Percentiles rank a stretch among this genome's conserved stretches.
These are phyloP conservation scores for Domatiomyces globalis DNA, from an alignment of 2,329 filamentous ascomycete genomes.

Conservation along the genomic window DNA sequence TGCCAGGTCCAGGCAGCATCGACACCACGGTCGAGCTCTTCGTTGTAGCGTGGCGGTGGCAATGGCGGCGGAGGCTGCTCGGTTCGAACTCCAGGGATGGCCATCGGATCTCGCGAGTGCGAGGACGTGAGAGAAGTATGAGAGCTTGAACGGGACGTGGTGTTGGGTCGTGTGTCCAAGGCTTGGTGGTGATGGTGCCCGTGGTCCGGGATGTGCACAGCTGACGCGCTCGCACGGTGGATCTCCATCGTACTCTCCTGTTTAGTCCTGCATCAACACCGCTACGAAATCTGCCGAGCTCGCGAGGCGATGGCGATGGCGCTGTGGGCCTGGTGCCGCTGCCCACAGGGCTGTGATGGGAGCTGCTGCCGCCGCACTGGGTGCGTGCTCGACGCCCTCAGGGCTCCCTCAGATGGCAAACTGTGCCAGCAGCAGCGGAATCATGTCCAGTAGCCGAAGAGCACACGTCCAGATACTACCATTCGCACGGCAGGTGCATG, in stretches of 20 bases:
- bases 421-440: not conserved
- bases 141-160: constrained; percentile 24
- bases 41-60: constrained; percentile 47
- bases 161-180: constrained; percentile 14
- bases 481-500: not conserved
- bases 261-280: not conserved
- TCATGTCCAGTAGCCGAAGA: not conserved
- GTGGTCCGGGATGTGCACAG: constrained; percentile 31
- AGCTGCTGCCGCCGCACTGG: not conserved
- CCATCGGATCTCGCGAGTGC: constrained; percentile 41
- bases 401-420: not conserved
- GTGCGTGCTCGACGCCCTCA: not conserved
- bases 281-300: not conserved
- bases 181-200: constrained; percentile 21
- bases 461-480: not conserved
- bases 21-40: constrained; percentile 41
- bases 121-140: constrained; percentile 29
- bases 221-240: constrained; percentile 22
- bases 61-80: constrained; percentile 45
- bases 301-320: not conserved
- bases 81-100: constrained; percentile 44
- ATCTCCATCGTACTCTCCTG: constrained; percentile 2
- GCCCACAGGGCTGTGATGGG: not conserved
- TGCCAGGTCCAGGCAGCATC: constrained; percentile 52
- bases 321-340: not conserved